These are phyloP conservation scores for Exobasidium cylindrosporum DNA, from an alignment of 1,284 basidiomycete species.

Conservation along the genomic window DNA sequence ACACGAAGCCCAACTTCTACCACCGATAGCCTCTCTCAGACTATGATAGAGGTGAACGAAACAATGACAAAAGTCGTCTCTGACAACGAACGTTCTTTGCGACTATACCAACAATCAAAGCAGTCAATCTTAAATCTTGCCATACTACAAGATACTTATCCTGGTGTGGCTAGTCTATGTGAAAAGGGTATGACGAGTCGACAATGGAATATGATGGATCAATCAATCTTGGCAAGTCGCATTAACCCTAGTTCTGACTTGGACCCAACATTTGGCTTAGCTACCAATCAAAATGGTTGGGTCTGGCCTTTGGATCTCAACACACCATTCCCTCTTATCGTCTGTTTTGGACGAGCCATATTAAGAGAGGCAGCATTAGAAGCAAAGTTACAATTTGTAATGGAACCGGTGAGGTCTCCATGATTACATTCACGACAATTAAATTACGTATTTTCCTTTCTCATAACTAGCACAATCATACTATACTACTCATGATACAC, in stretches of 20 bases:
- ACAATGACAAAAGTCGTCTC: background rate
- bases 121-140: background rate
- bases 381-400: background rate
- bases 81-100: background rate
- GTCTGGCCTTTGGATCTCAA: constrained; percentile 22
- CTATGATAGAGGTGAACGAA: constrained; percentile 4
- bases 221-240: background rate
- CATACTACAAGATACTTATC: background rate
- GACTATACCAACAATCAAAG: background rate
- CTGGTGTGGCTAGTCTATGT: background rate
- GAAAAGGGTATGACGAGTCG: background rate
- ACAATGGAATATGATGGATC: constrained; percentile 8
- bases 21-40: background rate
- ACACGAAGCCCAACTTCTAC: background rate
- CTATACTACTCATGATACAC: no score
- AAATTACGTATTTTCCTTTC: no score
- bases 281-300: constrained; percentile 10
- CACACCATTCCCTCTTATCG: constrained; percentile 21
- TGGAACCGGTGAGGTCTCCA: background rate
- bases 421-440: background rate
- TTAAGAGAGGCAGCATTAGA: constrained; percentile 17
- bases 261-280: background rate
- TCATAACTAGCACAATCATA: no score
- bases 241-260: background rate
- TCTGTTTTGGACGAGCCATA: constrained; percentile 23